Conservation (phyloP, 2,329 filamentous ascomycete species). For the Huntiella abstrusa region DNA sequence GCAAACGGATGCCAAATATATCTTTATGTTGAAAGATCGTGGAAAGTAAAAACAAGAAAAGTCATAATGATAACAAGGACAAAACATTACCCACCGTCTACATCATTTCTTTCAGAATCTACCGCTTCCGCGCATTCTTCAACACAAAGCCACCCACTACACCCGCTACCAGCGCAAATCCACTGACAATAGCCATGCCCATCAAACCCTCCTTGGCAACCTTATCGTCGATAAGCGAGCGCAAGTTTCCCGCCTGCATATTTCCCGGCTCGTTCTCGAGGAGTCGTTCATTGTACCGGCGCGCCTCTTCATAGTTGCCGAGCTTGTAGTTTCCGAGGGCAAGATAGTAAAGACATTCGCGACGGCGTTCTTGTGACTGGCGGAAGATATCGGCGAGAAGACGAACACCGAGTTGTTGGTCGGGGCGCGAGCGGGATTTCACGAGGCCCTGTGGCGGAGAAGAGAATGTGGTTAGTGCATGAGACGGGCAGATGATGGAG, state of each 20-base stretch:
- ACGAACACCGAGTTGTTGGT: conserved; percentile 88
- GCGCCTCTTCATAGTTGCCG: conserved; percentile 87
- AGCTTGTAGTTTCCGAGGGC: conserved; percentile 96
- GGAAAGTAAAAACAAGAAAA: not conserved
- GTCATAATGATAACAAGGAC: not conserved
- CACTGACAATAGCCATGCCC: conserved; percentile 87
- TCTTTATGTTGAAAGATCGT: too few species aligned
- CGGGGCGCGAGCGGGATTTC: conserved; percentile 65
- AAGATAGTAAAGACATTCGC: conserved; percentile 97
- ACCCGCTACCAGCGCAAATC: conserved; percentile 82
- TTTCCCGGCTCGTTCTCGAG: conserved; percentile 83
- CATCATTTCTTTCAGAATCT: not conserved
- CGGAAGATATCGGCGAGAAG: conserved; percentile 95
- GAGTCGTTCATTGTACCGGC: conserved; percentile 83
- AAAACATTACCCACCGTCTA: not conserved
- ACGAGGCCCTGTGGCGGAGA: conserved; percentile 55
- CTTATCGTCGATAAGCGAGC: conserved; percentile 81
- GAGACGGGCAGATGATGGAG: not conserved
- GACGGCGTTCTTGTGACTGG: conserved; percentile 72
- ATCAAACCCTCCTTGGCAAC: conserved; percentile 86
- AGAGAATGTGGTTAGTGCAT: not conserved
- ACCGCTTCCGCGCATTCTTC: conserved; percentile 49
- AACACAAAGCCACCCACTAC: conserved; percentile 77
- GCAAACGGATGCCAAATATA: too few species aligned
- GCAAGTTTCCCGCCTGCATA: conserved; percentile 72